Evolutionary conservation across 78 protist species (phyloP), one percentile per base, ranked within the genome.

Genomic region (Dictyostelium capitatum): DNA sequence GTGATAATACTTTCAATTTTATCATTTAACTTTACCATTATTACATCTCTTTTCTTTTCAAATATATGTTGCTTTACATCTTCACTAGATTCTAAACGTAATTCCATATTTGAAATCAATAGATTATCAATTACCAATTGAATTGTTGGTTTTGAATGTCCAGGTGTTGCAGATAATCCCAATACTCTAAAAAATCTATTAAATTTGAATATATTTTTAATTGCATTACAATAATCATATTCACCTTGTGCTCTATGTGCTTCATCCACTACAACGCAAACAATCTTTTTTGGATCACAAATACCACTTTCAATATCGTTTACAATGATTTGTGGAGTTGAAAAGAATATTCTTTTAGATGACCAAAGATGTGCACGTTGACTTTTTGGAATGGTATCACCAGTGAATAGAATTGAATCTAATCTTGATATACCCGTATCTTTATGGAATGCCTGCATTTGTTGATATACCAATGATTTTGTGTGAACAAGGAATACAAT

Each of bases 101-200:
- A 30, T 28, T 97, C 98, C 54, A 98, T 37, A 62, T 80, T 57
- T 11, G 96, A 37, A 23, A 98, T 96, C 28, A 67, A 65, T 19
- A 96, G 80, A 62, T 96, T 98, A 15, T n/a, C 14, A 17, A 98
- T 37, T 7, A 97, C 85, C 14, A 77, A 17, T 80, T 98, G 98
- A n/a, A 98, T 50, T 0, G 54, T 41, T 25, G 47, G 28, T 11
- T 73, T 11, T 54, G 73, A 23, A 23, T 70, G 41, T 6, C 99
- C 99, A 0, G 99, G 99, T 28, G 99, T 98, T 4, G 99, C 99
- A 2, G 98, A 75, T 8, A 99, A 94, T 11, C 95, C 99, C 11
- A 99, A 73, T 5, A 98, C 79, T 15, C 99, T 92, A 46, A 98
- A 97, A 10, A 67, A 80, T 6, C 80, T 3, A 11, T 56, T 78